Percentiles rank a stretch among this genome's conserved stretches.
Conservation (phyloP, 2,329 filamentous ascomycete species). For the Penicillium sclerotiorum region DNA sequence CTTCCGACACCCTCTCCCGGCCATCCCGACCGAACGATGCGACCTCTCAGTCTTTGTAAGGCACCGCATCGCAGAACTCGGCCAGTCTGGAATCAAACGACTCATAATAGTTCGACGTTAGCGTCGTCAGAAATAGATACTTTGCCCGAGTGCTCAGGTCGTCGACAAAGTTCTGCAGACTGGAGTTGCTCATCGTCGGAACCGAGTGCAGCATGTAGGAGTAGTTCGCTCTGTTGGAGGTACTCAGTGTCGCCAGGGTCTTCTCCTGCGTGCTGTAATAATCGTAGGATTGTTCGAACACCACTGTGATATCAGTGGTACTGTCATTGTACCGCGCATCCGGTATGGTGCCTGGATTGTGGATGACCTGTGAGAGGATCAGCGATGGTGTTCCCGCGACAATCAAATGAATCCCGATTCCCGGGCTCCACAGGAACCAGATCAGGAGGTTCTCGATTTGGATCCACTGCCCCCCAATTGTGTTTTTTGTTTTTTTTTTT, state of each 20-base stretch:
- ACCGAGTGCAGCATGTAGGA: slow-evolving; percentile 5
- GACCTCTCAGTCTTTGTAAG: too few relatives aligned
- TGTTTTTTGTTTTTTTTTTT: not conserved
- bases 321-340: slow-evolving; percentile 1
- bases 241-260: not conserved
- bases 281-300: slow-evolving; percentile 2
- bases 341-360: slow-evolving; percentile 5
- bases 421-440: too few relatives aligned
- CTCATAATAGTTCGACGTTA: not conserved
- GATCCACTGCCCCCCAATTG: not conserved
- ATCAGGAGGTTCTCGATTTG: too few relatives aligned
- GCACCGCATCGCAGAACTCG: not conserved
- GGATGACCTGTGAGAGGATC: slow-evolving; percentile 3
- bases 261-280: not conserved
- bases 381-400: not conserved
- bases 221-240: not conserved
- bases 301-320: slow-evolving; percentile 3
- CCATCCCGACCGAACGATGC: too few relatives aligned
- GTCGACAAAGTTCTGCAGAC: not conserved
- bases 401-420: not conserved
- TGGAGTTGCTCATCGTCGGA: slow-evolving; percentile 1
- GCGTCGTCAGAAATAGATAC: slow-evolving; percentile 1
- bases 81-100: not conserved
- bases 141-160: not conserved
- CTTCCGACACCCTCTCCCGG: too few relatives aligned